Conservation (phyloP, 768 basidiomycete genomes). For the Xerocomus brunneocitrinus region DNA sequence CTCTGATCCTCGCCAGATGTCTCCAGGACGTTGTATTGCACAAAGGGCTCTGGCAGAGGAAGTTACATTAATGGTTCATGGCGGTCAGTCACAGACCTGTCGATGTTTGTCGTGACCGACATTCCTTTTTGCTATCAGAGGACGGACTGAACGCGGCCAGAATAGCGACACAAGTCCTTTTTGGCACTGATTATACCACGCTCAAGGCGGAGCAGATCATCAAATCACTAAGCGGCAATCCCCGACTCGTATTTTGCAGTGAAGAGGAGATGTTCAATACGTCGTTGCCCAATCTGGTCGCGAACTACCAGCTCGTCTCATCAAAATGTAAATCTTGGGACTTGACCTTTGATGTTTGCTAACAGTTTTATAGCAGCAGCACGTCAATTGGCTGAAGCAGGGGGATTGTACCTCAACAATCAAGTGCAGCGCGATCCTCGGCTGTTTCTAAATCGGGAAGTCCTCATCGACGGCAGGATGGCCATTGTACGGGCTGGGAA, state of each 20-base stretch:
- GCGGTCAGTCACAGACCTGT: conserved; percentile 34
- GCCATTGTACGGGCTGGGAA: conserved; percentile 72
- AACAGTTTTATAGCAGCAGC: conserved; percentile 52
- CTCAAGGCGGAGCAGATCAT: conserved; percentile 55
- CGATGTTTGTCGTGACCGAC: conserved; percentile 1
- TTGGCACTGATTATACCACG: conserved; percentile 33
- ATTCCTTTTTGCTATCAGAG: conserved; percentile 23
- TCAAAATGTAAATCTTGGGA: conserved; percentile 54
- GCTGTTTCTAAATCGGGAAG: conserved; percentile 35
- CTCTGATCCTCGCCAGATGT: conserved; percentile 13
- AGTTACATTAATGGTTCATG: conserved; percentile 57
- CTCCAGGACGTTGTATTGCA: conserved; percentile 41
- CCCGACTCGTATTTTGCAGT: conserved; percentile 52
- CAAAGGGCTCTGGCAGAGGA: conserved; percentile 53
- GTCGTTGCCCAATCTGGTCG: conserved; percentile 58
- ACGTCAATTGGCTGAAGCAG: conserved; percentile 52
- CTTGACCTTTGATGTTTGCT: conserved; percentile 1
- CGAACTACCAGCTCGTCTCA: conserved; percentile 49
- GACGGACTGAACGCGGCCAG: conserved; percentile 39
- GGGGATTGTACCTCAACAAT: conserved; percentile 75
- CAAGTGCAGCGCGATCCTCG: conserved; percentile 46
- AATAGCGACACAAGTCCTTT: conserved; percentile 44
- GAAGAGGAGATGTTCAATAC: conserved; percentile 48
- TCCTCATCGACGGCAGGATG: conserved; percentile 59
- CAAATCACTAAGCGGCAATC: conserved; percentile 59